Base-by-base conservation (phyloP, 345 rosid genomes). In the Aegle marmelos region DNA sequence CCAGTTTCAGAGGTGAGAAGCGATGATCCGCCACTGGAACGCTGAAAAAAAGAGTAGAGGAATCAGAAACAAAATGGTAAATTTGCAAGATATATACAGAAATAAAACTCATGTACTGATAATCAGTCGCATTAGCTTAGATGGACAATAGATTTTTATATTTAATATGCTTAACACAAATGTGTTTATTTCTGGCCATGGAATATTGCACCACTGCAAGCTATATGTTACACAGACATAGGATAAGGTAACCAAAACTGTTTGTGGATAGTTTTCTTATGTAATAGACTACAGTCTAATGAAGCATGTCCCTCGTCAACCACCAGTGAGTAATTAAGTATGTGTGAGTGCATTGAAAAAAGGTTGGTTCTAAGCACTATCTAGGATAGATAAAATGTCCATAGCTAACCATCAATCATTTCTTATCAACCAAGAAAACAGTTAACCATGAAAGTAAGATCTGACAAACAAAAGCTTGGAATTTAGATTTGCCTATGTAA, bases 1-100 rank as follows among this genome's bases (percentile, higher is more conserved):
- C 99, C 98, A 0, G 94, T 91, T 78, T 91, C 90, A 24, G 91
- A 59, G 80, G 84, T 88, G 78, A 95, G 71, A 78, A 69, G 58
- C 1, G 34, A 21, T 41, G 90, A 89, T 73, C 66, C 84, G 41
- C 79, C 90, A 57, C 94, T 88, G 33, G 98, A 88, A 70, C 88
- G 90, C 99, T 95, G 80, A 81, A 73, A 70, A 17, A 0, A 10
- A 48, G 79, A 27, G 41, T 22, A 54, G 30, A 70, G 68, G 21
- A 34, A 72, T 78, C 73, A 75, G 68, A 64, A 68, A 34, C 28
- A 61, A 75, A 53, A 36, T n/a, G 37, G 21, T 16, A 45, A 27
- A 70, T 50, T 56, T 58, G 48, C 25, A 50, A 13, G 19, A 24
- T 62, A 75, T 62, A 25, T 8, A 80, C 39, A 64, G 21, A 37